phyloP scores from a whole-genome alignment of 768 basidiomycete genomes.

The Mycena amicta region DNA sequence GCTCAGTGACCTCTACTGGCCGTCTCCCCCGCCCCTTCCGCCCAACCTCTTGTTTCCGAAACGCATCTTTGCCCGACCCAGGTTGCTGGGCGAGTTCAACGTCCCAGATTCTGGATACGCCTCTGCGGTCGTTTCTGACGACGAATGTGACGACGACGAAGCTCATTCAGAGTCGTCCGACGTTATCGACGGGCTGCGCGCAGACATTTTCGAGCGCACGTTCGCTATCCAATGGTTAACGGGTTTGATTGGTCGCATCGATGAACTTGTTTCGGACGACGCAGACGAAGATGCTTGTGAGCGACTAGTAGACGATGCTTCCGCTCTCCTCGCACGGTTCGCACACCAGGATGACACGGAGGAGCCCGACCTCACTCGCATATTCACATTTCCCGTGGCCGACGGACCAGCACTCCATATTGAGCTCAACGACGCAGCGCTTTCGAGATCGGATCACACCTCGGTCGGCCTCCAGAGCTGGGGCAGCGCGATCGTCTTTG shows the following conservation, averaged over 20 bases:
- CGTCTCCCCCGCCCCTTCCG: slow-evolving; percentile 31
- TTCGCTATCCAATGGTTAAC: slow-evolving; percentile 78
- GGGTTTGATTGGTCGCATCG: slow-evolving; percentile 63
- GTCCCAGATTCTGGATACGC: slow-evolving; percentile 80
- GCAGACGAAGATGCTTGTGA: slow-evolving; percentile 44
- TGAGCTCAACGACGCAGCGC: slow-evolving; percentile 71
- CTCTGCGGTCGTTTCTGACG: slow-evolving; percentile 66
- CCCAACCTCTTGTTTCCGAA: slow-evolving; percentile 32
- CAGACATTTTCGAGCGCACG: slow-evolving; percentile 66
- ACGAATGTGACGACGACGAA: slow-evolving; percentile 25
- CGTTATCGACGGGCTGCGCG: slow-evolving; percentile 50
- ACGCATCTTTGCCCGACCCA: slow-evolving; percentile 27
- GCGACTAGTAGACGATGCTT: slow-evolving; percentile 55
- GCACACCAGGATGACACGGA: slow-evolving; percentile 42
- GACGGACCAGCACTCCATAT: slow-evolving; percentile 38
- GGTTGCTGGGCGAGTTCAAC: slow-evolving; percentile 32
- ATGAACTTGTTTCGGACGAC: slow-evolving; percentile 30
- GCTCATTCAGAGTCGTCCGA: slow-evolving; percentile 29
- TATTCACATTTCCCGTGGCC: slow-evolving; percentile 48
- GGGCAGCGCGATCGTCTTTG: slow-evolving; percentile 76
- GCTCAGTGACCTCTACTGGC: slow-evolving; percentile 57
- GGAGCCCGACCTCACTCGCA: slow-evolving; percentile 48
- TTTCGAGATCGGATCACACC: slow-evolving; percentile 68
- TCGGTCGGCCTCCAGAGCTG: slow-evolving; percentile 85
- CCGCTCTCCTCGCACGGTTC: slow-evolving; percentile 59